Evolutionary conservation across 140 eudicot species (phyloP), one percentile per base, ranked within the genome.

Genomic region (Erigeron philadelphicus): DNA sequence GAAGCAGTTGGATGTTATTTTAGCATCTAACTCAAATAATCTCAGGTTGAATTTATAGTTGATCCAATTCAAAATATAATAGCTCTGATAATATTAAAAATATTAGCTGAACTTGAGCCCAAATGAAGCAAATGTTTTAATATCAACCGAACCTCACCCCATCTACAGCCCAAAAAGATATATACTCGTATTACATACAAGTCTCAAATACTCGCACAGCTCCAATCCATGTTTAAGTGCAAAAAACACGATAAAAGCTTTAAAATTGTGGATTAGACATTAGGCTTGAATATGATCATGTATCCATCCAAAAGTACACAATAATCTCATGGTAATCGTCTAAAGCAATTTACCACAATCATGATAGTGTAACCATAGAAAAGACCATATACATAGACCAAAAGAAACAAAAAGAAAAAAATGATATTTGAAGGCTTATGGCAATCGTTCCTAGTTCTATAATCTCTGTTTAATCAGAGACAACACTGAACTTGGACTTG

Each of bases 401-500:
- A 31, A 31, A 68, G 79, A 46, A 47, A 17, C 16, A 12, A 40
- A 48, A 73, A 64, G 9, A 60, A 61, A 71, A 47, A n/a, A 60
- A 46, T 3, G 35, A 75, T 57, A 6, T 74, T 48, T 67, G 40
- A 75, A 67, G 48, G 56, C 76, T 68, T 69, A 68, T 52, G 61
- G 72, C 41, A 74, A 75, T 70, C 76, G 23, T 73, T 75, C 79
- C 75, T 79, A 66, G 68, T 58, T 75, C 65, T 84, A 68, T 48
- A 70, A 79, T 64, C 71, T 61, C 76, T 64, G 40, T 63, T 72
- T 63, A 68, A 57, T 71, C 79, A 85, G 69, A 84, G 75, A 78
- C 78, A 68, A 21, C 50, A 55, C 5, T 23, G 45, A 66, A 70
- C 52, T 61, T 52, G 66, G 67, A 55, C 53, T 8, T 8, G 23